Evolutionary conservation across 2,329 filamentous ascomycete species (phyloP).

Genomic region (Phoma sp.): DNA sequence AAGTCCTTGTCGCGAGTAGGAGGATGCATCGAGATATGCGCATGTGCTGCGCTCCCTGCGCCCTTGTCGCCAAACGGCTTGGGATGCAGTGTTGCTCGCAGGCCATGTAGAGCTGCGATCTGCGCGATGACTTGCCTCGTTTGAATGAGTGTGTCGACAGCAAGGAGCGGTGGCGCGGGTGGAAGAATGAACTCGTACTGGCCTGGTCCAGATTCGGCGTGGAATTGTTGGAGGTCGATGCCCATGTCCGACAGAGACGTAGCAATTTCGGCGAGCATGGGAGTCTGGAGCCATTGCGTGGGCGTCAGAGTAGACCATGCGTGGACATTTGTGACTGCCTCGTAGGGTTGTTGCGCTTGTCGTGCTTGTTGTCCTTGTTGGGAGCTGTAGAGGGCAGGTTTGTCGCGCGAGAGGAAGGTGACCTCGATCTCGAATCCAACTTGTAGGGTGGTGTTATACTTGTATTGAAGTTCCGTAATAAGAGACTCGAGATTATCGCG

Average conservation of each 20-base stretch:
- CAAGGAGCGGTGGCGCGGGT: conserved; percentile 67
- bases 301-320: conserved; percentile 73
- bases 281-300: conserved; percentile 66
- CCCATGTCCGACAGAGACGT: conserved; percentile 65
- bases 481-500: conserved; percentile 56
- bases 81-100: conserved; percentile 76
- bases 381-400: conserved; percentile 24
- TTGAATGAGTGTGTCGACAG: conserved; percentile 75
- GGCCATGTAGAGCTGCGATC: conserved; percentile 67
- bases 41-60: conserved; percentile 72
- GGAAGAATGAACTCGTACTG: conserved; percentile 82
- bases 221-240: conserved; percentile 75
- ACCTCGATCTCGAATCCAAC: conserved; percentile 86
- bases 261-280: conserved; percentile 71
- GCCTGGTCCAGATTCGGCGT: conserved; percentile 74
- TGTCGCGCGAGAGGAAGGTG: conserved; percentile 66
- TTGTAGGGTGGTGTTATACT: conserved; percentile 65
- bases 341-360: conserved; percentile 33
- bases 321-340: conserved; percentile 68
- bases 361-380: conserved; percentile 22
- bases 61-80: conserved; percentile 63
- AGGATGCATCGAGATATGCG: conserved; percentile 71
- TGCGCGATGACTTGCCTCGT: conserved; percentile 73
- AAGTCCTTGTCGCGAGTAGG: conserved; percentile 66
- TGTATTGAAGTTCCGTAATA: conserved; percentile 59